A percentile compares a stretch with the other conserved stretches of the same genome.
Conservation (phyloP, 805 yeast species). For the Suhomyces xylopsoci region DNA sequence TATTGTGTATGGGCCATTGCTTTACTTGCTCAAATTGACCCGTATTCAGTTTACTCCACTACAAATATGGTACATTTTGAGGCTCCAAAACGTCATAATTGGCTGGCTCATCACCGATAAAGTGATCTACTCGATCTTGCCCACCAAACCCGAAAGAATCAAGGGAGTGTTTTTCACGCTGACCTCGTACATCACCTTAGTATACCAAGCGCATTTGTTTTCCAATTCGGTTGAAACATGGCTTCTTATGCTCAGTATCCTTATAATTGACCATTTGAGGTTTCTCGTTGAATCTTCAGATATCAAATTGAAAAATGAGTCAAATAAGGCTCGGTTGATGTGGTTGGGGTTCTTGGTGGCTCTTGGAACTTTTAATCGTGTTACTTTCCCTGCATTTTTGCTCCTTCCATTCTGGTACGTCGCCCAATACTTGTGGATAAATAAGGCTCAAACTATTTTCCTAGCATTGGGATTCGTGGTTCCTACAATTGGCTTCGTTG, state of each 20-base stretch:
- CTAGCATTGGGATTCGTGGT: conserved; percentile 27
- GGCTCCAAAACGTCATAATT: conserved; percentile 47
- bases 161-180: conserved; percentile 48
- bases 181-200: conserved; percentile 68
- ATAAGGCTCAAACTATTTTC: conserved; percentile 31
- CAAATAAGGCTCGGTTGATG: conserved; percentile 9
- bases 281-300: conserved; percentile 6
- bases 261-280: conserved; percentile 46
- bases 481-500: conserved; percentile 37
- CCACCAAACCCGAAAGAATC: conserved; percentile 48
- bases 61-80: conserved; percentile 49
- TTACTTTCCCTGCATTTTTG: conserved; percentile 78
- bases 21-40: conserved; percentile 30
- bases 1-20: conserved; percentile 65
- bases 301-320: neutral
- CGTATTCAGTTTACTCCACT: conserved; percentile 44
- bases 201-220: conserved; percentile 81
- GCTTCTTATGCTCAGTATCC: conserved; percentile 49
- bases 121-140: conserved; percentile 46
- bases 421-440: conserved; percentile 37
- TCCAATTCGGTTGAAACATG: conserved; percentile 82
- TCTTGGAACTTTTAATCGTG: conserved; percentile 78
- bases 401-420: conserved; percentile 56
- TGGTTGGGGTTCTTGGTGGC: conserved; percentile 50
- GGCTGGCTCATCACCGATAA: conserved; percentile 38